These are phyloP conservation scores for Celoporthe dispersa DNA, from an alignment of 2,329 filamentous ascomycete species.

Conservation along the genomic window DNA sequence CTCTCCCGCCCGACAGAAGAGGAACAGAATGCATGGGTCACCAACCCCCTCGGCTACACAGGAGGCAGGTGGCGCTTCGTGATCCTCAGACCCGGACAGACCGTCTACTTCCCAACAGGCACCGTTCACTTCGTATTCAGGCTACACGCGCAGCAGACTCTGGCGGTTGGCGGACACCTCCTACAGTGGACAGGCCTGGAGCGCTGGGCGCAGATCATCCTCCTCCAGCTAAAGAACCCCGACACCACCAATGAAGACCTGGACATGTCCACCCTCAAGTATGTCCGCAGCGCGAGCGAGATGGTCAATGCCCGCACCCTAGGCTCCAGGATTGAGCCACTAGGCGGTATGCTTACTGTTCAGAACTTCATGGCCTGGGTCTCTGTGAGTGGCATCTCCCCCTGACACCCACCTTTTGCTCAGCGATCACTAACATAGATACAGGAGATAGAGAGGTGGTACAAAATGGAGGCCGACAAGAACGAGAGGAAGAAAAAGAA, in stretches of 20 bases:
- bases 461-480: slow-evolving; percentile 17
- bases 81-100: slow-evolving; percentile 41
- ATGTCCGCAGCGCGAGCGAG: slow-evolving; percentile 26
- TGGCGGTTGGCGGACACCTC: slow-evolving; percentile 41
- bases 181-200: slow-evolving; percentile 41
- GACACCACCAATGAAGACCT: slow-evolving; percentile 40
- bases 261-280: slow-evolving; percentile 26
- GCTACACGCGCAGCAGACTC: slow-evolving; percentile 34
- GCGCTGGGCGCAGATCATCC: slow-evolving; percentile 38
- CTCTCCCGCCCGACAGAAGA: slow-evolving; percentile 36
- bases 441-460: slow-evolving; percentile 29
- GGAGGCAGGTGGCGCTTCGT: slow-evolving; percentile 40
- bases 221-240: slow-evolving; percentile 36
- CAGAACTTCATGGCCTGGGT: slow-evolving; percentile 23
- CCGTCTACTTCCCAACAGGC: slow-evolving; percentile 41
- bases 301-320: slow-evolving; percentile 27
- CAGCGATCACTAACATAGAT: slow-evolving; percentile 1
- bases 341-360: slow-evolving; percentile 28
- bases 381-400: slow-evolving; percentile 11
- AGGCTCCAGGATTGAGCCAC: slow-evolving; percentile 23
- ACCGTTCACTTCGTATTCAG: slow-evolving; percentile 43
- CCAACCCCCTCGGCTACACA: slow-evolving; percentile 33
- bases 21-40: slow-evolving; percentile 36
- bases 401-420: background rate
- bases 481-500: slow-evolving; percentile 25